A percentile compares a stretch with the other conserved stretches of the same genome.
These are phyloP conservation scores for Termitomyces eurrhizus DNA, from an alignment of 768 basidiomycete species.

Conservation along the genomic window DNA sequence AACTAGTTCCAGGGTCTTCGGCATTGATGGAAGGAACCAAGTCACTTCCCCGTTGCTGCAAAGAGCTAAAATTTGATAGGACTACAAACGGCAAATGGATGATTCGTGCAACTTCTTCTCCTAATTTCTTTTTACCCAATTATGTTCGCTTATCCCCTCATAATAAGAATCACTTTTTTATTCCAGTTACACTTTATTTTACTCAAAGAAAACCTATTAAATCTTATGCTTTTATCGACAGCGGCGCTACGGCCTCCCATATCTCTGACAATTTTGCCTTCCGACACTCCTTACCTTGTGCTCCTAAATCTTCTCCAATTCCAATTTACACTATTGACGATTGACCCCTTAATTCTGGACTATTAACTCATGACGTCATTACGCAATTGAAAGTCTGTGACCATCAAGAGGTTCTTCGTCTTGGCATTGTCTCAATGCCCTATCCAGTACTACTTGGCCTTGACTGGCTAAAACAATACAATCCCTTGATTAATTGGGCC, in stretches of 20 bases:
- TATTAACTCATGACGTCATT: no score
- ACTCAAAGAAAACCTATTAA: constrained; percentile 26
- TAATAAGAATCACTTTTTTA: no score
- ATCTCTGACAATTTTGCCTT: constrained; percentile 31
- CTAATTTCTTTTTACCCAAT: background rate
- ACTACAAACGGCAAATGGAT: constrained; percentile 16
- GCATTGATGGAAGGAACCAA: no score
- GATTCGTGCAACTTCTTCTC: constrained; percentile 11
- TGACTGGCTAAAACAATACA: background rate
- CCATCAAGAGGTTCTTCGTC: no score
- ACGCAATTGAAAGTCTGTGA: no score
- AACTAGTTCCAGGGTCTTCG: no score
- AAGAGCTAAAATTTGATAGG: constrained; percentile 9
- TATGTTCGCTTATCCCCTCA: constrained; percentile 5
- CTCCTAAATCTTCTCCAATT: no score
- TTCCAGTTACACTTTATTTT: constrained; percentile 11
- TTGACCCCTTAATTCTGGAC: no score
- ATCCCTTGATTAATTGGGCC: no score
- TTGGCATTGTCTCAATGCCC: background rate
- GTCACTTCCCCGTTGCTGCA: constrained; percentile 5
- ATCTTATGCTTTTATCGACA: constrained; percentile 34
- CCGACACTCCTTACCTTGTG: no score
- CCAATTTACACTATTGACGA: no score
- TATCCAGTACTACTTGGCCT: constrained; percentile 22
- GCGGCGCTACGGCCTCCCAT: constrained; percentile 29